These are phyloP conservation scores for Hanseniaspora taiwanica DNA, from an alignment of 805 yeast species.

Conservation along the genomic window DNA sequence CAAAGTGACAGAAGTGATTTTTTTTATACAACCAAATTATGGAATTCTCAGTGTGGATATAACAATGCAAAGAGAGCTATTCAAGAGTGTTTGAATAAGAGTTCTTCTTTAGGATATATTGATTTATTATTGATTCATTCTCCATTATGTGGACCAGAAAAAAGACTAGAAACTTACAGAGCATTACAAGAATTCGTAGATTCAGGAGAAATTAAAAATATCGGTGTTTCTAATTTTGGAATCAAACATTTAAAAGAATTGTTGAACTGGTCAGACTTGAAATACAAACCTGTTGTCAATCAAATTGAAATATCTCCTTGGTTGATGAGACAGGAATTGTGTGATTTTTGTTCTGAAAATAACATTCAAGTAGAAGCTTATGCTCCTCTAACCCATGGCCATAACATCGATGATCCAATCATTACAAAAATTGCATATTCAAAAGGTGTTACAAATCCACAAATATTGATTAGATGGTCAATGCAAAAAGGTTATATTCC, in stretches of 20 bases:
- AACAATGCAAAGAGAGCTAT: conserved; percentile 45
- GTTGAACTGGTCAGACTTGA: conserved; percentile 40
- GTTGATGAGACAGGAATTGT: conserved; percentile 54
- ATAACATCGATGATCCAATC: conserved; percentile 40
- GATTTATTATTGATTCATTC: conserved; percentile 60
- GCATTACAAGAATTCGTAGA: conserved; percentile 66
- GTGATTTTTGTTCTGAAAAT: conserved; percentile 42
- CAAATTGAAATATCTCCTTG: conserved; percentile 81
- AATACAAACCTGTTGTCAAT: conserved; percentile 54
- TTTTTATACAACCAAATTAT: conserved; percentile 57
- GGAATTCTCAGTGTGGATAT: conserved; percentile 58
- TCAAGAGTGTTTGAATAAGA: conserved; percentile 37
- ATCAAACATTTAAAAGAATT: conserved; percentile 45
- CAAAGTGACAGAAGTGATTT: conserved; percentile 31
- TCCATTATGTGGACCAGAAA: conserved; percentile 35
- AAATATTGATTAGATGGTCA: conserved; percentile 62
- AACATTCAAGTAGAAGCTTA: conserved; percentile 59
- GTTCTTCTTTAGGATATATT: conserved; percentile 47
- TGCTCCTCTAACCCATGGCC: conserved; percentile 64
- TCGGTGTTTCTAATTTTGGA: conserved; percentile 75
- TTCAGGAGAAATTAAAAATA: conserved; percentile 42
- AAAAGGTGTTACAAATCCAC: conserved; percentile 40
- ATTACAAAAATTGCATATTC: conserved; percentile 36
- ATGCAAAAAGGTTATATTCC: conserved; percentile 59
- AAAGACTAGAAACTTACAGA: conserved; percentile 49